Conservation (phyloP, 2,329 filamentous ascomycete species). For the Mycosphaerelloides madeirae region DNA sequence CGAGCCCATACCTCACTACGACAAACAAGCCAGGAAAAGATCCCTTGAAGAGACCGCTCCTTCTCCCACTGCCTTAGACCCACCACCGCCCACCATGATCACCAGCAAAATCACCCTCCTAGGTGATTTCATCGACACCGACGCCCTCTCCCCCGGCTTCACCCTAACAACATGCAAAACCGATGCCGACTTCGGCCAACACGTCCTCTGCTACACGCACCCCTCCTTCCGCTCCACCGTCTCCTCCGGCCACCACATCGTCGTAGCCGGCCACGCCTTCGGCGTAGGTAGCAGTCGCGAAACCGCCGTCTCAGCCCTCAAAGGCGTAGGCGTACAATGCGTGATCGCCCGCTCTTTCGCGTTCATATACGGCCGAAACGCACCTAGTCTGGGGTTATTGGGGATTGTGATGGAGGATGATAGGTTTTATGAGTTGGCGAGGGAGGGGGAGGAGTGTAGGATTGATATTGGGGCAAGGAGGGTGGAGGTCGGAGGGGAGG, state of each 20-base stretch:
- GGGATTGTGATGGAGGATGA: conserved; percentile 8
- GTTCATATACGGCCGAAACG: conserved; percentile 10
- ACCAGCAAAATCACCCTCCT: conserved; percentile 2
- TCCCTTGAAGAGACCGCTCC: no score
- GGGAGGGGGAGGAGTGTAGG: conserved; percentile 1
- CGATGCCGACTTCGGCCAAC: conserved; percentile 3
- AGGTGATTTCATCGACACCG: conserved; percentile 11
- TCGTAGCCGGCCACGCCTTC: conserved; percentile 12
- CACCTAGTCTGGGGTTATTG: conserved; percentile 5
- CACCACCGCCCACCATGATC: background rate
- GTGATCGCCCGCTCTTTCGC: conserved; percentile 11
- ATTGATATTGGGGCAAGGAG: conserved; percentile 3
- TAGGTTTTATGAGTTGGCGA: conserved; percentile 4
- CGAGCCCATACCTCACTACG: background rate
- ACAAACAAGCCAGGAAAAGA: background rate
- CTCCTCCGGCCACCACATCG: conserved; percentile 1
- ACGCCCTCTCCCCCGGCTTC: conserved; percentile 2
- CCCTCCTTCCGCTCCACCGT: conserved; percentile 9
- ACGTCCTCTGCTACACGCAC: conserved; percentile 8
- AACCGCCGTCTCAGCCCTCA: conserved; percentile 6
- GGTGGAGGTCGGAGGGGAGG: background rate
- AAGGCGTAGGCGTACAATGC: conserved; percentile 8
- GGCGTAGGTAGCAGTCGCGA: conserved; percentile 11
- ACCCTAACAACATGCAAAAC: conserved; percentile 3
- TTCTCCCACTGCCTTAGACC: background rate